Conservation (phyloP, 2,329 filamentous ascomycete species). For the Venturia aucupariae region DNA sequence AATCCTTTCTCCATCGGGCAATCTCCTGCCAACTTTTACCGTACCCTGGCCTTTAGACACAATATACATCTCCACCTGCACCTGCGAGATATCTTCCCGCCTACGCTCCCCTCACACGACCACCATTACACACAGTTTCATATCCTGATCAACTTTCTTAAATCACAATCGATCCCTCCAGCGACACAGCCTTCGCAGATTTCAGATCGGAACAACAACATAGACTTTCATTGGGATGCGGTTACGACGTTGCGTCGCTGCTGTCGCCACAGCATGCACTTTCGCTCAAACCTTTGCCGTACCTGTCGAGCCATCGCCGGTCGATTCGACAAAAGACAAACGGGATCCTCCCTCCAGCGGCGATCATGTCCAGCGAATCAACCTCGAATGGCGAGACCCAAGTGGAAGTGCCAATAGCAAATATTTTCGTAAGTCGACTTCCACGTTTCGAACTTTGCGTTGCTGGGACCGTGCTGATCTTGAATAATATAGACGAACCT, state of each 20-base stretch:
- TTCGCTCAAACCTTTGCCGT: conserved; percentile 3
- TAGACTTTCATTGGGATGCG: background rate
- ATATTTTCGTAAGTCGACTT: conserved; percentile 29
- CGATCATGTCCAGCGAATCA: background rate
- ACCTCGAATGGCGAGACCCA: conserved; percentile 8
- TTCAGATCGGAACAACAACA: background rate
- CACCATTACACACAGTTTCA: background rate
- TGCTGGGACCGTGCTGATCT: conserved; percentile 8
- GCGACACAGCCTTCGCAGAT: background rate
- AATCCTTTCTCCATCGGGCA: background rate
- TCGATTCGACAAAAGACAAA: background rate
- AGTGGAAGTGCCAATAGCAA: conserved; percentile 20
- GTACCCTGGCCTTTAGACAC: background rate
- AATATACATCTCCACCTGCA: background rate
- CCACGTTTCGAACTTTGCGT: background rate
- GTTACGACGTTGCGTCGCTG: background rate
- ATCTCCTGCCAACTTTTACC: background rate
- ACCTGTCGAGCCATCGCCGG: conserved; percentile 1
- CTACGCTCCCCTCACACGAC: background rate
- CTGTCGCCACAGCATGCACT: conserved; percentile 4
- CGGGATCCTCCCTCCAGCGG: background rate
- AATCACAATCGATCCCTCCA: background rate
- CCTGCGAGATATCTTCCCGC: conserved; percentile 4
- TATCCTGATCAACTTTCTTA: background rate
- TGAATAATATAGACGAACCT: conserved; percentile 12